Evolutionary conservation across 176 grass and related monocot species (phyloP).

Genomic region (Carex myosuroides): DNA sequence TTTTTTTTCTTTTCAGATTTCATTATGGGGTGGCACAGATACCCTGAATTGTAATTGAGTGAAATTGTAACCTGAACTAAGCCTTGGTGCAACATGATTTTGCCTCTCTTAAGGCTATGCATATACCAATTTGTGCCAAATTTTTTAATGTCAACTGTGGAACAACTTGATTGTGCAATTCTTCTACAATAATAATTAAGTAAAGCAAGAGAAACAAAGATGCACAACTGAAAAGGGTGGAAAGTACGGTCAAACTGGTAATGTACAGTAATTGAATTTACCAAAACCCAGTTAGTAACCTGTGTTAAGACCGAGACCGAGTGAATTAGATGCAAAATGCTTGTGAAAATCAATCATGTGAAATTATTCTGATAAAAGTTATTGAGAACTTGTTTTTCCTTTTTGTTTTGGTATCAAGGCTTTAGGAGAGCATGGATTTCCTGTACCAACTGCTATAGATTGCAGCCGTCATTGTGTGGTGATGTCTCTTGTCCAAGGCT

Average conservation of each 20-base stretch:
- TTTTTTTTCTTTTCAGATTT: not conserved
- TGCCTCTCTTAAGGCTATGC: not conserved
- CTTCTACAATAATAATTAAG: not conserved
- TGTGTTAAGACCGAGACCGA: not conserved
- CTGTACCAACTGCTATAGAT: slow-evolving; percentile 79
- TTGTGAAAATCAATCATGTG: not conserved
- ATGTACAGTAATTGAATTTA: not conserved
- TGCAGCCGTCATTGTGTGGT: slow-evolving; percentile 88
- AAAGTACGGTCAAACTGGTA: not conserved
- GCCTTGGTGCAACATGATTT: not conserved
- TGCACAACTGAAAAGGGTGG: not conserved
- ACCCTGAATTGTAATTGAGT: not conserved
- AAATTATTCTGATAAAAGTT: not conserved
- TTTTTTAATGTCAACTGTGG: not conserved
- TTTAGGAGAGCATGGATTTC: slow-evolving; percentile 84
- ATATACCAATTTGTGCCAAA: not conserved
- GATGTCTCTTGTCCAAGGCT: slow-evolving; percentile 92
- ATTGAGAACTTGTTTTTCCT: not conserved
- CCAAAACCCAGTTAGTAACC: not conserved
- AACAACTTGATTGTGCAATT: not conserved
- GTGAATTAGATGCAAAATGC: not conserved
- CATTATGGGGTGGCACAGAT: not conserved
- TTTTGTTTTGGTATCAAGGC: slow-evolving; percentile 34
- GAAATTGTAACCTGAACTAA: not conserved
- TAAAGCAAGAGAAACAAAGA: not conserved